A percentile compares a stretch with the other conserved stretches of the same genome.
Conservation (phyloP, 768 basidiomycete species). For the Lactarius akahatsu region DNA sequence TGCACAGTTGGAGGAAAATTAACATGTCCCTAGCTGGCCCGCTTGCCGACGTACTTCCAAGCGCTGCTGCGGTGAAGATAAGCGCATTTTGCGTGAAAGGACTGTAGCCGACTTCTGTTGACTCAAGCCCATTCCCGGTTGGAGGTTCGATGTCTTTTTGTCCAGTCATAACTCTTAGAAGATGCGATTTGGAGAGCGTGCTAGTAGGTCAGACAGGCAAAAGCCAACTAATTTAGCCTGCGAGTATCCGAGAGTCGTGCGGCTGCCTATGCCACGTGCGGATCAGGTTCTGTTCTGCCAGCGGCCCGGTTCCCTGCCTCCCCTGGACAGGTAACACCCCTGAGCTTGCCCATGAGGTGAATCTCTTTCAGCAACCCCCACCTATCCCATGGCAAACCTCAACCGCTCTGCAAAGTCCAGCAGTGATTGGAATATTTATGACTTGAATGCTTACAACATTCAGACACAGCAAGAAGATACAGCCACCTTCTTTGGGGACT, state of each 20-base stretch:
- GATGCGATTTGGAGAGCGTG: neutral
- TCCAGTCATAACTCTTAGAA: neutral
- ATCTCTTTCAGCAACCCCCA: too few species aligned
- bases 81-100: slow-evolving; percentile 19
- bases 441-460: slow-evolving; percentile 11
- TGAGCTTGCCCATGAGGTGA: too few species aligned
- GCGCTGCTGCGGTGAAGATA: slow-evolving; percentile 18
- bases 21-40: neutral
- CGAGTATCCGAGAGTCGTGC: neutral
- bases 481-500: neutral
- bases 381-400: slow-evolving; percentile 10
- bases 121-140: neutral
- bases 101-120: neutral
- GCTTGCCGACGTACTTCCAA: slow-evolving; percentile 17
- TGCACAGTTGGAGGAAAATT: slow-evolving; percentile 12
- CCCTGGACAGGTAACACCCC: too few species aligned
- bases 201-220: neutral
- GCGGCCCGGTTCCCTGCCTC: neutral
- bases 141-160: neutral
- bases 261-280: neutral
- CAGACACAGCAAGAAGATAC: neutral
- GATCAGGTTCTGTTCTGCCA: neutral
- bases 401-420: neutral
- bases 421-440: slow-evolving; percentile 8
- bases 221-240: neutral